Evolutionary conservation across 2,329 filamentous ascomycete species (phyloP), one percentile per base, ranked within the genome.

Genomic region (Talaromyces marneffei): DNA sequence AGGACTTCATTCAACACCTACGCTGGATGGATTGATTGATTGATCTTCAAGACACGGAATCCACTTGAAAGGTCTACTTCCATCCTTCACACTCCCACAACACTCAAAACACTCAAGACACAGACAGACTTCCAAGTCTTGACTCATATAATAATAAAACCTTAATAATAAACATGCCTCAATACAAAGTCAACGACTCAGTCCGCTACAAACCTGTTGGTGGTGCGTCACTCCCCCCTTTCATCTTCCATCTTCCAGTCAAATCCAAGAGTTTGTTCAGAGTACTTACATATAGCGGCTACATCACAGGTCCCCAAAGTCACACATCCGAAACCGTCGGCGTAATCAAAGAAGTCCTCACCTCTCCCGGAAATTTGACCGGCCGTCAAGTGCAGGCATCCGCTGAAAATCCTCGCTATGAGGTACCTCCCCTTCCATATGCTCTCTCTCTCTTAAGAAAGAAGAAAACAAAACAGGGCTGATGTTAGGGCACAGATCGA

Each of bases 161-260:
- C n/a, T n/a, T n/a, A 55, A 53, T 44, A 20, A 53, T n/a, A 40
- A 55, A 29, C 33, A 72, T 67, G 71, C 68, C 66, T 64, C 62
- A 66, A 16, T 77, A 67, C 65, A 66, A 65, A 12, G 61, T 69
- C 52, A 75, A 75, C 60, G 66, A 77, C 46, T 68, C 66, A 20
- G 75, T 78, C 54, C 70, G 68, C 53, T 78, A 78, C 65, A 77
- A 75, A 65, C 76, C 76, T 25, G 74, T 78, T 20, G 75, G 76
- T 44, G 76, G 76, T 77, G 68, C 61, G 67, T 64, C 29, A 27
- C 46, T 23, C 31, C 39, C 52, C 10, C 35, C 23, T 25, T 7
- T 23, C 5, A 44, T n/a, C n/a, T n/a, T n/a, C n/a, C n/a, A n/a
- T n/a, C n/a, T n/a, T n/a, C n/a, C n/a, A n/a, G n/a, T n/a, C n/a